Evolutionary conservation across 148 eudicot genomes (phyloP).

Genomic region (Oxyria digyna): DNA sequence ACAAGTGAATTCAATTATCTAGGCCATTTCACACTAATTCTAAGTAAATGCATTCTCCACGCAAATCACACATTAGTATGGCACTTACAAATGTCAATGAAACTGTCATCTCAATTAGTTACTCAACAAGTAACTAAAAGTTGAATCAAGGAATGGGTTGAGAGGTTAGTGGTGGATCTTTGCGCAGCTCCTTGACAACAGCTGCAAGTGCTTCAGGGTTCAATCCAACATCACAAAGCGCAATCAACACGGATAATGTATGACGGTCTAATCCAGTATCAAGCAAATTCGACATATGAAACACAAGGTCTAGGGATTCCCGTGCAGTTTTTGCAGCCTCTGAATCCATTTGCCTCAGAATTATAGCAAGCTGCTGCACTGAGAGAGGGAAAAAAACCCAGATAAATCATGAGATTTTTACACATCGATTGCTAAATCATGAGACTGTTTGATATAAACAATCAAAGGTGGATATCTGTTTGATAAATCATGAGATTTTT

Average conservation of each 20-base stretch:
- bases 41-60: no score
- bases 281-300: conserved; percentile 69
- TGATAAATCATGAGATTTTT: no score
- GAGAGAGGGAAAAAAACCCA: no score
- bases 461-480: no score
- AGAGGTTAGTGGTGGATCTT: conserved; percentile 21
- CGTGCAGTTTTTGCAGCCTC: conserved; percentile 55
- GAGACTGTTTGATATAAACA: no score
- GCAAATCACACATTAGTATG: neutral
- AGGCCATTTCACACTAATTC: no score
- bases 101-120: neutral
- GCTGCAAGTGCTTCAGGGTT: conserved; percentile 77
- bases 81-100: neutral
- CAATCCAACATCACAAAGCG: conserved; percentile 63
- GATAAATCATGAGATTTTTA: no score
- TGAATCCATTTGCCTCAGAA: conserved; percentile 57
- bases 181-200: conserved; percentile 60
- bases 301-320: conserved; percentile 63
- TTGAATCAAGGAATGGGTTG: conserved; percentile 12
- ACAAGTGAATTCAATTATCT: no score
- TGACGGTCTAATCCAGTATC: conserved; percentile 87
- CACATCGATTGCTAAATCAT: no score
- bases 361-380: no score
- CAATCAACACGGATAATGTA: conserved; percentile 58
- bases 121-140: neutral